Percentiles rank a stretch among this genome's conserved stretches.
Conservation (phyloP, 1,284 basidiomycete genomes). For the Fistulina hepatica region DNA sequence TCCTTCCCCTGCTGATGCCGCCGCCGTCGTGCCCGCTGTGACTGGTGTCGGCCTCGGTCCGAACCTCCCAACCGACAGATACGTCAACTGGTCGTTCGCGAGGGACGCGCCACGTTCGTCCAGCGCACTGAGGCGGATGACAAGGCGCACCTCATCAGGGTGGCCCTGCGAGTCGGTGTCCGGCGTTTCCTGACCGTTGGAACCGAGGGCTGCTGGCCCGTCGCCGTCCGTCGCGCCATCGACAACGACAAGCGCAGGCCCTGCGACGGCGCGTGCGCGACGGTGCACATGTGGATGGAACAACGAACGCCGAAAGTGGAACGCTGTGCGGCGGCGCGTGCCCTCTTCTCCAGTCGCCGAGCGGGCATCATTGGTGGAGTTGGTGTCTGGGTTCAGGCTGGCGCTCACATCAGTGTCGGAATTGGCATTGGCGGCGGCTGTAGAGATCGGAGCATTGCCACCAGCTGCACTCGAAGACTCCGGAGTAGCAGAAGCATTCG, state of each 20-base stretch:
- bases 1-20: neutral
- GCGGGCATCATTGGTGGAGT: constrained; percentile 10
- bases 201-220: constrained; percentile 26
- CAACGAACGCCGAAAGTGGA: constrained; percentile 39
- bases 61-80: constrained; percentile 72
- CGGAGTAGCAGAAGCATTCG: constrained; percentile 11
- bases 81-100: constrained; percentile 77
- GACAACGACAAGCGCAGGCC: constrained; percentile 66
- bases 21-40: neutral
- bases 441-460: too few relatives aligned
- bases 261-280: constrained; percentile 22
- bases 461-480: too few relatives aligned
- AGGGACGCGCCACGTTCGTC: constrained; percentile 57
- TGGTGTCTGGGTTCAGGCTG: constrained; percentile 11
- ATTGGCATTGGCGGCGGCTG: too few relatives aligned
- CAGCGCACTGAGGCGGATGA: constrained; percentile 67
- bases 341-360: constrained; percentile 12
- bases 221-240: too few relatives aligned
- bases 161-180: constrained; percentile 41
- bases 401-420: too few relatives aligned
- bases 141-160: constrained; percentile 65
- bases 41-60: constrained; percentile 24
- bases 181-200: constrained; percentile 30
- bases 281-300: neutral
- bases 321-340: constrained; percentile 49